Percentiles rank a stretch among this genome's conserved stretches.
phyloP scores from a whole-genome alignment of 2,329 filamentous ascomycete genomes.

The Alternaria infectoria region DNA sequence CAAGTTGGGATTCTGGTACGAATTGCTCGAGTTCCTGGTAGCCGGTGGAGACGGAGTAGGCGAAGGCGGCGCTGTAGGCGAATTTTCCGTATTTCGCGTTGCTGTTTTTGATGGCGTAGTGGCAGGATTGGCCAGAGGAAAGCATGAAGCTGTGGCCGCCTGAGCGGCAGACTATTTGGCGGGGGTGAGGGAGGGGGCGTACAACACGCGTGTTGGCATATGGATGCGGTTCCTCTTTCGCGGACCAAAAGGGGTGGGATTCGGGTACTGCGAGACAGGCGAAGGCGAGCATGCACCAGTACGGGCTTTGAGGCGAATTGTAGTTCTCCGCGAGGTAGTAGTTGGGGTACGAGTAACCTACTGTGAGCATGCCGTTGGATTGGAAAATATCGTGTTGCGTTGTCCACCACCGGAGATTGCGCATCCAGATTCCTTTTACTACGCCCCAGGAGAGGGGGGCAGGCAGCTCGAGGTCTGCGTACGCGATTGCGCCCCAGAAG shows the following conservation, averaged over 20 bases:
- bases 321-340: conserved; percentile 86
- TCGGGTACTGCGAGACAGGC: conserved; percentile 73
- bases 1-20: conserved; percentile 76
- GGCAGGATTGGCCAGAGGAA: conserved; percentile 75
- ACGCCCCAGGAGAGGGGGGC: conserved; percentile 77
- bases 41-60: conserved; percentile 78
- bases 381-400: conserved; percentile 77
- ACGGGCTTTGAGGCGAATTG: conserved; percentile 74
- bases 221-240: conserved; percentile 67
- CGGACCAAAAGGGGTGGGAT: conserved; percentile 76
- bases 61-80: conserved; percentile 77
- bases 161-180: conserved; percentile 73
- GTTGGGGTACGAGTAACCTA: conserved; percentile 80
- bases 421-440: conserved; percentile 75
- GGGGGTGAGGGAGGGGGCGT: conserved; percentile 69
- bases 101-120: conserved; percentile 80
- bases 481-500: conserved; percentile 80
- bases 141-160: conserved; percentile 80
- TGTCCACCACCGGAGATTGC: conserved; percentile 81
- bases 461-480: conserved; percentile 75
- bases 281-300: conserved; percentile 82
- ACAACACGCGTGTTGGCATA: conserved; percentile 63
- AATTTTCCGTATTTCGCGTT: conserved; percentile 84
- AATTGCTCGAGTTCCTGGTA: conserved; percentile 78
- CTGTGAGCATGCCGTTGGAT: conserved; percentile 73